Percentiles rank a stretch among this genome's conserved stretches.
Evolutionary conservation across 164 flowering plant genomes (phyloP).

Genomic region (Liriodendron chinense): DNA sequence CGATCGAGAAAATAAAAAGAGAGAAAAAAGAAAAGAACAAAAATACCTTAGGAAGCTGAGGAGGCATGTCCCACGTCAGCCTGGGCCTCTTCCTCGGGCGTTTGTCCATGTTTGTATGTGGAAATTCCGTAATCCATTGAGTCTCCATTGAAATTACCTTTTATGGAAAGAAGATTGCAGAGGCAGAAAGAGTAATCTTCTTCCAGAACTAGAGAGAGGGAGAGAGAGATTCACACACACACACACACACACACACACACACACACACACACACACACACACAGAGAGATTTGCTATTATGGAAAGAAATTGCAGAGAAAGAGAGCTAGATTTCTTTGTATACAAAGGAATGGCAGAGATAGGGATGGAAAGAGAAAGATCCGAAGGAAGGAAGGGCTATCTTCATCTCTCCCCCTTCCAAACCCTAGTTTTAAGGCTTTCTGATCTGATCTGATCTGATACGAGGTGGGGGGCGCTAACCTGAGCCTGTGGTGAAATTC

Average conservation of each 20-base stretch:
- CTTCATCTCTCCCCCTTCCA: not conserved
- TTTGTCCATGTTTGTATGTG: slow-evolving; percentile 61
- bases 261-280: too few species aligned
- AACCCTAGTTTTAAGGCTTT: slow-evolving; percentile 16
- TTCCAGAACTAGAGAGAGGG: not conserved
- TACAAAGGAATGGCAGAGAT: not conserved
- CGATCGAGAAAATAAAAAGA: not conserved
- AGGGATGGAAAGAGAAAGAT: not conserved
- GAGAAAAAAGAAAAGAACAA: not conserved
- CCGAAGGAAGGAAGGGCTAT: not conserved
- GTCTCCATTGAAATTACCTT: slow-evolving; percentile 49
- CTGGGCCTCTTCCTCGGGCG: slow-evolving; percentile 77
- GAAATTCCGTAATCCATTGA: slow-evolving; percentile 60
- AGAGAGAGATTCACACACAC: too few species aligned
- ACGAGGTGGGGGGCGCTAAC: not conserved
- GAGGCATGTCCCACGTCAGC: slow-evolving; percentile 74
- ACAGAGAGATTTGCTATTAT: not conserved
- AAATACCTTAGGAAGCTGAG: slow-evolving; percentile 47
- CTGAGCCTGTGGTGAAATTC: not conserved
- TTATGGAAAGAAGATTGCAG: slow-evolving; percentile 1
- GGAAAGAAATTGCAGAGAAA: not conserved
- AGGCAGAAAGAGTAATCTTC: not conserved
- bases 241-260: too few species aligned
- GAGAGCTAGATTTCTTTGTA: not conserved
- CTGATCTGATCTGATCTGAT: not conserved